Conservation (phyloP, 768 basidiomycete species). For the Boletellus emodensis region DNA sequence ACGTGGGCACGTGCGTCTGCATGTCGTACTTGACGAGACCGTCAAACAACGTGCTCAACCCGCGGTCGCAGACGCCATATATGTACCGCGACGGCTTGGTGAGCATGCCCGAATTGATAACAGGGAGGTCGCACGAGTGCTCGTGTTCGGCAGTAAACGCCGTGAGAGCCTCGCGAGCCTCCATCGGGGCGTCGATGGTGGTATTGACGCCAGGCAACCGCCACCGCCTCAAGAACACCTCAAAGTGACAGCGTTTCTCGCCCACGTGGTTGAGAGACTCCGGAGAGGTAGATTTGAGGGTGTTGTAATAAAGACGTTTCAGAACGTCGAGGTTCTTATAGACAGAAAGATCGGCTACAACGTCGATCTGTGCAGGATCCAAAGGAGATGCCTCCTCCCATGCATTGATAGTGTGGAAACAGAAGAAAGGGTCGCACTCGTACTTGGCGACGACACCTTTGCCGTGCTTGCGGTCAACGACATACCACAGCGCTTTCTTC, state of each 20-base stretch:
- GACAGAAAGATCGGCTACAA: slow-evolving; percentile 35
- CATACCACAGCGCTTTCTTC: slow-evolving; percentile 33
- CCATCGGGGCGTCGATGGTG: slow-evolving; percentile 10
- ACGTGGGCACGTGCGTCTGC: slow-evolving; percentile 16
- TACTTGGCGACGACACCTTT: slow-evolving; percentile 37
- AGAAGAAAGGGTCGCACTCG: slow-evolving; percentile 36
- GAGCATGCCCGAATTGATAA: slow-evolving; percentile 30
- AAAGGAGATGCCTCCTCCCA: slow-evolving; percentile 30
- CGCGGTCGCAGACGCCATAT: slow-evolving; percentile 28
- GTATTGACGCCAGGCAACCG: slow-evolving; percentile 26
- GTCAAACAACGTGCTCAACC: slow-evolving; percentile 32
- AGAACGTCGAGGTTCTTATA: slow-evolving; percentile 33
- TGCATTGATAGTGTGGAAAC: slow-evolving; percentile 39
- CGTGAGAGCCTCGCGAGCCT: slow-evolving; percentile 16
- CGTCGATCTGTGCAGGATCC: slow-evolving; percentile 26
- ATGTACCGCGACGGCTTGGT: slow-evolving; percentile 33
- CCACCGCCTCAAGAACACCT: slow-evolving; percentile 30
- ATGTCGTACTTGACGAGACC: slow-evolving; percentile 36
- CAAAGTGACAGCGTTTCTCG: slow-evolving; percentile 15
- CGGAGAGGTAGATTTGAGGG: slow-evolving; percentile 24
- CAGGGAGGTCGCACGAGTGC: slow-evolving; percentile 36
- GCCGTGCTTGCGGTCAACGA: slow-evolving; percentile 34
- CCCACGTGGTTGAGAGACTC: slow-evolving; percentile 24
- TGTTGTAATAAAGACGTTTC: slow-evolving; percentile 30
- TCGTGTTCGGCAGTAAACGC: slow-evolving; percentile 21